These are phyloP conservation scores for Penicillium corylophilum DNA, from an alignment of 2,329 filamentous ascomycete genomes.

Conservation along the genomic window DNA sequence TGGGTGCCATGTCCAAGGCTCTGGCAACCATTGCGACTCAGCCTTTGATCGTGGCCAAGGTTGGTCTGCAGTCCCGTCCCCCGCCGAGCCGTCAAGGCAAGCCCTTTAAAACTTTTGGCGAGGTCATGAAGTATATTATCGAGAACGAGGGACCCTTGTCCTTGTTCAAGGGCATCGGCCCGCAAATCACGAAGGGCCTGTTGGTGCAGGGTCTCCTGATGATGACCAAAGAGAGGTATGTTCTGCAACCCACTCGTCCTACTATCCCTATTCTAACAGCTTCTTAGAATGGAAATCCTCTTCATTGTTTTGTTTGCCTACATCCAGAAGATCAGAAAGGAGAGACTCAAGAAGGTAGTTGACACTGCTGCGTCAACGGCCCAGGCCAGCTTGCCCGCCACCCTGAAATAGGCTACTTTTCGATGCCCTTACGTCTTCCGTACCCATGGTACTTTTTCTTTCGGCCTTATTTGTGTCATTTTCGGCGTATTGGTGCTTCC, in stretches of 20 bases:
- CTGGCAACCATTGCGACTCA: conserved; percentile 90
- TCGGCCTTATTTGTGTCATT: conserved; percentile 5
- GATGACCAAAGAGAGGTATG: conserved; percentile 96
- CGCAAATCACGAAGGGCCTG: conserved; percentile 89
- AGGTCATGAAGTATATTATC: conserved; percentile 93
- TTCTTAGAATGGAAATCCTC: conserved; percentile 72
- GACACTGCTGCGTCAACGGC: conserved; percentile 63
- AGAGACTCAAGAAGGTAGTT: conserved; percentile 68
- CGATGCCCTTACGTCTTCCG: conserved; percentile 9
- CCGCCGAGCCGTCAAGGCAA: conserved; percentile 81
- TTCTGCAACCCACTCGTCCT: background rate
- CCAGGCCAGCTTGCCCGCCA: conserved; percentile 52
- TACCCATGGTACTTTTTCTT: conserved; percentile 8
- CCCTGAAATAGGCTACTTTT: conserved; percentile 44
- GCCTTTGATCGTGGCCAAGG: conserved; percentile 95
- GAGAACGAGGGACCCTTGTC: conserved; percentile 78
- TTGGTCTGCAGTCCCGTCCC: conserved; percentile 90
- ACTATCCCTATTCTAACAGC: conserved; percentile 9
- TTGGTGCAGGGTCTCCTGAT: conserved; percentile 94
- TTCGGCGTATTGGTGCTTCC: conserved; percentile 15
- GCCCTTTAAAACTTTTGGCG: conserved; percentile 87
- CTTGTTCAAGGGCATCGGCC: conserved; percentile 96
- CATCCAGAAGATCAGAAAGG: conserved; percentile 66
- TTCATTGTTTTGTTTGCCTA: conserved; percentile 87
- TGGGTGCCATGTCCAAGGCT: conserved; percentile 90